Evolutionary conservation across 176 grass and related monocot genomes (phyloP), one percentile per base, ranked within the genome.

Genomic region (Musa beccarii): DNA sequence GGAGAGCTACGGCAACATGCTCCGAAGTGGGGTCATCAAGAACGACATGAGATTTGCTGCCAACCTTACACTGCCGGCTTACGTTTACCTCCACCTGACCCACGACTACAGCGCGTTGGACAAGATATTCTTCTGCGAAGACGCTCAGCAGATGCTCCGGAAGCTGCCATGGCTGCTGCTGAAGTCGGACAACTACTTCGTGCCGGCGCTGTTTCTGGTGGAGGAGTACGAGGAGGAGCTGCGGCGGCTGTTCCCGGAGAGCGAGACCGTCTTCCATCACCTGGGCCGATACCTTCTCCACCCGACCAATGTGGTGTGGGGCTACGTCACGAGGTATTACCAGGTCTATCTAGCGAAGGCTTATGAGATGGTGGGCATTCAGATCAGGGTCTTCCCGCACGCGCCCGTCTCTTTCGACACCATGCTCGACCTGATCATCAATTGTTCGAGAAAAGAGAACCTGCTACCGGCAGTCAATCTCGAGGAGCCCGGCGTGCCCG

Each of bases 151-250:
- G 11, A 79, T 68, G 71, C 77, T 94, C 2, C 59, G 1, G 1
- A 90, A 80, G 75, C 79, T 93, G 15, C 85, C 76, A 26, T 93
- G 91, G 91, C 43, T 87, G 55, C 80, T 93, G n/a, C 49, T 84
- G 26, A 72, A 74, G 64, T 85, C 80, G 68, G 80, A 93, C 75
- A 53, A 81, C 24, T 88, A 93, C 76, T 77, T 84, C 22, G 77
- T 56, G 23, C 87, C 85, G 43, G 61, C 78, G 19, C 25, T 93
- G 59, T 93, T 85, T 80, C n/a, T 63, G 10, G 15, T 93, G 2
- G 20, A 73, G 0, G 53, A 73, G 79, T 93, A 83, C 73, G 49
- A 68, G 0, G 79, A 56, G 19, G 85, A 90, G 83, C 51, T 89
- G 53, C 70, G 54, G 29, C 7, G 14, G 53, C 52, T 93, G 64